These are phyloP conservation scores for Aspergillus biplanus DNA, from an alignment of 495 filamentous ascomycete genomes.

Conservation along the genomic window DNA sequence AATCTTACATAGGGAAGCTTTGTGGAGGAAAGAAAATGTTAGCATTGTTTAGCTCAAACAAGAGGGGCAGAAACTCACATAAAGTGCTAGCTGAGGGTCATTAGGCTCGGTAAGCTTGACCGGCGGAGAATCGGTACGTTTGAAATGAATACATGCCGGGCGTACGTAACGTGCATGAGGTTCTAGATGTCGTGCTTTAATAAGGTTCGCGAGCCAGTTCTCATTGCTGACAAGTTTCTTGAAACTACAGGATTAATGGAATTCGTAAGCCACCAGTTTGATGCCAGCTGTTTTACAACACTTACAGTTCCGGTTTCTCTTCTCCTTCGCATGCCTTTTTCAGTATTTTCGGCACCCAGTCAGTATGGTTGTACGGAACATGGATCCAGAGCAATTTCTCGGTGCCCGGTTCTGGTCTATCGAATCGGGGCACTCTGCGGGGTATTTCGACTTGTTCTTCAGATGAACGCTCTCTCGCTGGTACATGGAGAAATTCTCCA, in stretches of 20 bases:
- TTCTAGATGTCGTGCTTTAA: slow-evolving; percentile 50
- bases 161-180: slow-evolving; percentile 50
- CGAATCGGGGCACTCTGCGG: slow-evolving; percentile 39
- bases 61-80: slow-evolving; percentile 36
- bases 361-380: slow-evolving; percentile 65
- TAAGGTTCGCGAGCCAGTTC: slow-evolving; percentile 50
- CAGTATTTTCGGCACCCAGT: slow-evolving; percentile 59
- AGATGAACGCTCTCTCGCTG: slow-evolving; percentile 32
- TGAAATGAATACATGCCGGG: slow-evolving; percentile 42
- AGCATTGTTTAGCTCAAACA: background rate
- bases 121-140: slow-evolving; percentile 34
- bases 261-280: background rate
- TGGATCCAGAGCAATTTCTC: slow-evolving; percentile 69
- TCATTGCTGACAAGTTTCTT: slow-evolving; percentile 52
- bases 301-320: slow-evolving; percentile 37
- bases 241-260: slow-evolving; percentile 37
- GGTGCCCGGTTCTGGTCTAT: slow-evolving; percentile 42
- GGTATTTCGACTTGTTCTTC: slow-evolving; percentile 34
- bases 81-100: slow-evolving; percentile 43
- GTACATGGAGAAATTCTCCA: slow-evolving; percentile 33
- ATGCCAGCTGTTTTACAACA: background rate
- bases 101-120: slow-evolving; percentile 26
- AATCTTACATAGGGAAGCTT: slow-evolving; percentile 35
- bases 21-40: background rate
- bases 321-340: slow-evolving; percentile 28